Conservation (phyloP, 2,329 filamentous ascomycete species). For the Pyricularia grisea region DNA sequence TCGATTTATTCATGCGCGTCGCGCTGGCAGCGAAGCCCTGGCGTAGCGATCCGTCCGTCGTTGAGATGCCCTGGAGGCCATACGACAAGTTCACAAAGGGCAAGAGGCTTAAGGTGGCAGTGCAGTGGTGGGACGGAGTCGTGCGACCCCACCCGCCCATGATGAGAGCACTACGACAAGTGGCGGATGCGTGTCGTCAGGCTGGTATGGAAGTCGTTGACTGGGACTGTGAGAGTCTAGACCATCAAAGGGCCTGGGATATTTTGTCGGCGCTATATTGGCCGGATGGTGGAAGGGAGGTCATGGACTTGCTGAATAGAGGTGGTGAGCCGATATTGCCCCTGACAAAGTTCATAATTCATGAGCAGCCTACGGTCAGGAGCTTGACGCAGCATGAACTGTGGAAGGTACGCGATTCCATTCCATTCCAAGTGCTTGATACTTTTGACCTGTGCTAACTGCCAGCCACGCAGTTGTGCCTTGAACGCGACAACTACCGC, state of each 20-base stretch:
- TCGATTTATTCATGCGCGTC: conserved; percentile 42
- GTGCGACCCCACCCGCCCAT: conserved; percentile 60
- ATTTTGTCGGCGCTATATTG: conserved; percentile 32
- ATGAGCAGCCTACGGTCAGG: conserved; percentile 31
- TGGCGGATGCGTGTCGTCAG: conserved; percentile 19
- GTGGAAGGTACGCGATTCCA: conserved; percentile 17
- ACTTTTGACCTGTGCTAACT: neutral
- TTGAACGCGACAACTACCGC: conserved; percentile 20
- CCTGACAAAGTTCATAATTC: conserved; percentile 37
- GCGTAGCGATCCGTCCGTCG: conserved; percentile 44
- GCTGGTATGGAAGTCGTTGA: conserved; percentile 16
- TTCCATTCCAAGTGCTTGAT: conserved; percentile 2
- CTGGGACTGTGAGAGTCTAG: neutral
- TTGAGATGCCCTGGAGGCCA: conserved; percentile 50
- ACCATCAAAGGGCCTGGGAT: conserved; percentile 17
- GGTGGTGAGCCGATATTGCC: conserved; percentile 12
- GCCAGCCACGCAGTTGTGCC: neutral
- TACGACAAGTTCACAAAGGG: conserved; percentile 9
- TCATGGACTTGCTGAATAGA: conserved; percentile 13
- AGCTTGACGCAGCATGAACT: conserved; percentile 28
- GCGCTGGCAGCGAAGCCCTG: conserved; percentile 45
- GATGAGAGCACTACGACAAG: conserved; percentile 39
- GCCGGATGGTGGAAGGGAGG: conserved; percentile 27
- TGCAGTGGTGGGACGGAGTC: conserved; percentile 56
- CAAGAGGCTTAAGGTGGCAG: conserved; percentile 41